These are phyloP conservation scores for Salicornia ramosissima DNA, from an alignment of 148 eudicot genomes.

Conservation along the genomic window DNA sequence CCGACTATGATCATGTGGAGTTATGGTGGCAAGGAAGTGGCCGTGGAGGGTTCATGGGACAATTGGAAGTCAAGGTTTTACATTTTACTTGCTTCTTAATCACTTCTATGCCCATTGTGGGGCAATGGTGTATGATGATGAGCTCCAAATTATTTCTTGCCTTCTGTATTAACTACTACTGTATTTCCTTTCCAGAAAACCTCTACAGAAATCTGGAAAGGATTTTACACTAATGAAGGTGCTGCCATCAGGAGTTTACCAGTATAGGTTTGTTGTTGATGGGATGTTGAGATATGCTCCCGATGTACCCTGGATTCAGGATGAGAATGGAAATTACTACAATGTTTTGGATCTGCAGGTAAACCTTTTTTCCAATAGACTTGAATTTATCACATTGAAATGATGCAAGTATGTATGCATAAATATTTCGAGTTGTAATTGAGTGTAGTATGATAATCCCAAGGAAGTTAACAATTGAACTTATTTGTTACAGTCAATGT, in stretches of 20 bases:
- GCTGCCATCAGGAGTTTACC: slow-evolving; percentile 87
- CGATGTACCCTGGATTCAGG: slow-evolving; percentile 63
- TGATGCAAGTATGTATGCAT: too few relatives aligned
- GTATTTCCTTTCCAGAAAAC: slow-evolving; percentile 43
- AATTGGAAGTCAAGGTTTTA: slow-evolving; percentile 74
- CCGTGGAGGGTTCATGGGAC: slow-evolving; percentile 93
- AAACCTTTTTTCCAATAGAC: slow-evolving; percentile 6
- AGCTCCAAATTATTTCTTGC: neutral
- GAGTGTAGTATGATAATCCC: too few relatives aligned
- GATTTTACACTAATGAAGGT: slow-evolving; percentile 79
- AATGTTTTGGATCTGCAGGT: slow-evolving; percentile 80
- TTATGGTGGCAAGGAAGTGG: slow-evolving; percentile 65
- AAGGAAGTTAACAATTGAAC: too few relatives aligned
- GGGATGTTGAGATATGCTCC: slow-evolving; percentile 66
- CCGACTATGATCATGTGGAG: slow-evolving; percentile 84
- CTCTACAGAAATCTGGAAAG: slow-evolving; percentile 69
- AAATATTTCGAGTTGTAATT: too few relatives aligned
- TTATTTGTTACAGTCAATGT: too few relatives aligned
- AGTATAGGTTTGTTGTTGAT: slow-evolving; percentile 72
- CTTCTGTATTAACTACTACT: neutral
- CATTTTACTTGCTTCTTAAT: neutral
- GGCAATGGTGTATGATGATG: too few relatives aligned
- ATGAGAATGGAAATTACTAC: slow-evolving; percentile 69
- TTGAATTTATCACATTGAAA: too few relatives aligned
- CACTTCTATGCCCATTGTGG: too few relatives aligned